Base-by-base conservation (phyloP, 202 grass and related monocot species). In the Carex sylvatica region DNA sequence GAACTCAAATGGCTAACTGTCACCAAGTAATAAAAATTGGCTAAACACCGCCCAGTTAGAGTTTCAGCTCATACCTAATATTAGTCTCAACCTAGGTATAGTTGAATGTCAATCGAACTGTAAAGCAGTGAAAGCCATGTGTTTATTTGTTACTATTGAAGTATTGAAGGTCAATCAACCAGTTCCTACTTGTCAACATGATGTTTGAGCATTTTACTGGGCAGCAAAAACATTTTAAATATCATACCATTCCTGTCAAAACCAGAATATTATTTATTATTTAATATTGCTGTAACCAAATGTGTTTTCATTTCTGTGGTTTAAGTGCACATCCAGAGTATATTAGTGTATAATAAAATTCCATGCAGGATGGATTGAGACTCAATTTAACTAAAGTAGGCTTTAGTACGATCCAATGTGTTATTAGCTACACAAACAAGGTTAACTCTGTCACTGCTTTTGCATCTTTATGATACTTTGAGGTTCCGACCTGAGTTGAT, bases 281-380 rank as follows among this genome's bases (percentile, higher is more conserved):
- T 19, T 11, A 7, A 49, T 55, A 58, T 35, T 19, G 11, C 36
- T 55, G 6, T 2, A 10, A 10, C 9, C 33, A 75, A 75, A 19
- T 58, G 13, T 56, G 72, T 76, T 56, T 1, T 76, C 12, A 26
- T 75, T 42, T 75, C 51, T 77, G 51, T 77, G 52, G 51, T 58
- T 58, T 35, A 77, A 77, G 28, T 55, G 14, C 16, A 36, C 28
- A 77, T 74, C 10, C 64, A 38, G 14, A 40, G 16, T 20, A 42
- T 36, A 22, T 42, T 70, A 70, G 31, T 44, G 36, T 18, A 69
- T 42, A 30, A 18, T 67, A 7, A 76, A 61, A 77, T 49, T 13
- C 51, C 2, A 9, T 35, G 24, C 26, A 56, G 52, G 15, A 16
- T 56, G 58, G 28, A 76, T 76, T 56, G 51, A 26, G 47, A 15